Percentiles rank a stretch among this genome's conserved stretches.
Evolutionary conservation across 106 monocot species (phyloP).

Genomic region (Dendrobium nobile): DNA sequence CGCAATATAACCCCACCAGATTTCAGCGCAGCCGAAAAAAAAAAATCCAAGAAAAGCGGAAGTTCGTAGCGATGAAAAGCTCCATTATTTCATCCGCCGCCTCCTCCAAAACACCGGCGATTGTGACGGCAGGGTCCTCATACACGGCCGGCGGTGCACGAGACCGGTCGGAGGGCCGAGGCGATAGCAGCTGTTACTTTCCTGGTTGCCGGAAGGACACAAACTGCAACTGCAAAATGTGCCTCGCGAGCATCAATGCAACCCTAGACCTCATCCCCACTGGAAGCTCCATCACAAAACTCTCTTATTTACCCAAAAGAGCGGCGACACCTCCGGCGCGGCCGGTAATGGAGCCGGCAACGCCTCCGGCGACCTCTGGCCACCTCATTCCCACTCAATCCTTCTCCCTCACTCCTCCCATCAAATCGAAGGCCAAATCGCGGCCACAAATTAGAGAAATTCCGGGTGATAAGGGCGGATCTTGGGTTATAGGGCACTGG

Average conservation of each 20-base stretch:
- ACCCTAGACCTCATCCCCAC: slow-evolving; percentile 71
- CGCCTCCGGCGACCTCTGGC: slow-evolving; percentile 11
- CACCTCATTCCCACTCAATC: slow-evolving; percentile 8
- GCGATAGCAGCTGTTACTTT: slow-evolving; percentile 47
- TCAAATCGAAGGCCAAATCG: slow-evolving; percentile 42
- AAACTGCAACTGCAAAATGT: slow-evolving; percentile 86
- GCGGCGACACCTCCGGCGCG: not conserved
- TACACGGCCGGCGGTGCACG: not conserved
- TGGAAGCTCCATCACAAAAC: slow-evolving; percentile 11
- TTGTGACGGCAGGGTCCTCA: slow-evolving; percentile 1
- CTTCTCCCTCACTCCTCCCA: slow-evolving; percentile 8
- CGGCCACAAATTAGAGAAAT: slow-evolving; percentile 6
- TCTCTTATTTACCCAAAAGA: slow-evolving; percentile 14
- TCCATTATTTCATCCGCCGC: slow-evolving; percentile 11
- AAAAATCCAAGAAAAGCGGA: not conserved
- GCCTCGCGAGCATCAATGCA: slow-evolving; percentile 79
- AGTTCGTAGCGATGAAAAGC: slow-evolving; percentile 6
- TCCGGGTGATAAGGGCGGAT: slow-evolving; percentile 10
- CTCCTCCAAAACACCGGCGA: slow-evolving; percentile 1
- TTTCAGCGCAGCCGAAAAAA: not conserved
- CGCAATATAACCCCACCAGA: not conserved
- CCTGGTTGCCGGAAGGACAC: slow-evolving; percentile 74
- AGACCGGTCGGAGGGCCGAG: slow-evolving; percentile 7
- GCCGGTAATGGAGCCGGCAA: not conserved
- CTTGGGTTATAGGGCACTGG: not conserved